Conservation (phyloP, 2,329 filamentous ascomycete species). For the Diaporthe ilicicola region DNA sequence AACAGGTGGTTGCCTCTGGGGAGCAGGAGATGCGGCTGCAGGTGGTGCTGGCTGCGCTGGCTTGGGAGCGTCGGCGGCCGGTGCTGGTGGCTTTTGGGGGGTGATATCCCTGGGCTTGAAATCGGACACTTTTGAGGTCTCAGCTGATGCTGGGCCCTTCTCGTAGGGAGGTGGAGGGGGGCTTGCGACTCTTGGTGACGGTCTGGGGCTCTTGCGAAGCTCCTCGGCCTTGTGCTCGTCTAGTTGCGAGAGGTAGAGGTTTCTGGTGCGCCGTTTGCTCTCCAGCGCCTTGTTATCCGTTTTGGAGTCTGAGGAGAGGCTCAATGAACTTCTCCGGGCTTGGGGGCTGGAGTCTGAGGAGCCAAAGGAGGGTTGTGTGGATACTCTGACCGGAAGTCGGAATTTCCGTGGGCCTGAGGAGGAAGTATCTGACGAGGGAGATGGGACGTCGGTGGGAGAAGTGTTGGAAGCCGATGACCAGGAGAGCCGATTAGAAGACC, state of each 20-base stretch:
- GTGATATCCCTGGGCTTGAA: background rate
- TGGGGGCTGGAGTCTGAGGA: conserved; percentile 18
- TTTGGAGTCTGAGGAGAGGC: conserved; percentile 11
- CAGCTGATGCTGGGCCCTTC: conserved; percentile 21
- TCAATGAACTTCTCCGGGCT: conserved; percentile 10
- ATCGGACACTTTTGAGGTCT: conserved; percentile 23
- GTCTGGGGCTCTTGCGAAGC: conserved; percentile 24
- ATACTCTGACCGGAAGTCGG: conserved; percentile 17
- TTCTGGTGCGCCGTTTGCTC: conserved; percentile 14
- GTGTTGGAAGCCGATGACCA: conserved; percentile 16
- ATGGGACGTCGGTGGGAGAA: conserved; percentile 16
- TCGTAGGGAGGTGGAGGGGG: conserved; percentile 21
- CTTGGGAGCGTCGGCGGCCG: conserved; percentile 10
- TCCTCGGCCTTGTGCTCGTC: conserved; percentile 25
- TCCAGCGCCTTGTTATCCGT: conserved; percentile 19
- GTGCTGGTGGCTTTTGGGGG: background rate
- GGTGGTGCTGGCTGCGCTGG: background rate
- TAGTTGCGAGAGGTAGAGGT: conserved; percentile 16
- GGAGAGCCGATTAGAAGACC: conserved; percentile 16
- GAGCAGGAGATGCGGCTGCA: background rate
- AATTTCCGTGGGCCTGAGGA: conserved; percentile 19
- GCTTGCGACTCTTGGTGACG: conserved; percentile 24
- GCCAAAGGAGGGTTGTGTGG: conserved; percentile 18
- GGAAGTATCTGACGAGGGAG: conserved; percentile 17
- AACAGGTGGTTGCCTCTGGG: background rate